phyloP scores from a whole-genome alignment of 2,329 filamentous ascomycete species.

The Ophiostoma sp. region DNA sequence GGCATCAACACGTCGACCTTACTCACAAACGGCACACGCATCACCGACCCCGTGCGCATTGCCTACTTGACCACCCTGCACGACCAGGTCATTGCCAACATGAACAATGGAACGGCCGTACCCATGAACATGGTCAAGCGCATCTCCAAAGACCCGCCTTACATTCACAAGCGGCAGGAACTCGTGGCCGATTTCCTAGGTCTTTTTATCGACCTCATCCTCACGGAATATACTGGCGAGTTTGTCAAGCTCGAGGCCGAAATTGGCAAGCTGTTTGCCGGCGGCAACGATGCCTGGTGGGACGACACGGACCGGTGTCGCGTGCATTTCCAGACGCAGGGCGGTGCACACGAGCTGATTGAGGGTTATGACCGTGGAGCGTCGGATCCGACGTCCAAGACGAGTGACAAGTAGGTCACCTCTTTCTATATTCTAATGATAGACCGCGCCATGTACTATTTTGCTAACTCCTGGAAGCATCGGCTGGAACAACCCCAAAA shows the following conservation, averaged over 20 bases:
- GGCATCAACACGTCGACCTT: neutral
- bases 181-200: neutral
- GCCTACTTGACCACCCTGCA: neutral
- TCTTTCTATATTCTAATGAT: too few species aligned
- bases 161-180: neutral
- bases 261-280: neutral
- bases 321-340: constrained; percentile 9
- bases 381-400: neutral
- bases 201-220: neutral
- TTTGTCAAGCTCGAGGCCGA: neutral
- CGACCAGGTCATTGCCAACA: neutral
- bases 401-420: neutral
- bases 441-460: too few species aligned
- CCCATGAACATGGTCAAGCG: neutral
- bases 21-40: neutral
- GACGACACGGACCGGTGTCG: neutral
- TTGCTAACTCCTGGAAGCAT: neutral
- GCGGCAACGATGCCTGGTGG: neutral
- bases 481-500: neutral
- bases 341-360: neutral
- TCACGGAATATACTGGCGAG: neutral
- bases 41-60: neutral
- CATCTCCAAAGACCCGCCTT: neutral
- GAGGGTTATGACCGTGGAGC: neutral
- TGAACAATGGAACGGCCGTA: neutral